Evolutionary conservation across 176 grass and related monocot genomes (phyloP).

Genomic region (Paspalum vaginatum): DNA sequence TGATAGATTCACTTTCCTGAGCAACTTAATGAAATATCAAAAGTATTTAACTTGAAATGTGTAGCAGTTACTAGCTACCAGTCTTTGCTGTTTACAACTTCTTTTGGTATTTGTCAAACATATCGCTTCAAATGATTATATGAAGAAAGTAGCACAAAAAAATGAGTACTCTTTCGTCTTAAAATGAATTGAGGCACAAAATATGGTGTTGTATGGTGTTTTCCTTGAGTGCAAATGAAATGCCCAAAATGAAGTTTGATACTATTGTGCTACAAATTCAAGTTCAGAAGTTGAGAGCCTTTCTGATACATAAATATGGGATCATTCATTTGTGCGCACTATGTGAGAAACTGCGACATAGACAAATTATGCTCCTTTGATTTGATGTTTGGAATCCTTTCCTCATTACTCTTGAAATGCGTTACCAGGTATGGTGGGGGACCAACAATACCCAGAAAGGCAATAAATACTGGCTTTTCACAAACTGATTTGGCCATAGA

Average conservation of each 20-base stretch:
- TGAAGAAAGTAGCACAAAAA: neutral
- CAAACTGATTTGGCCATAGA: constrained; percentile 96
- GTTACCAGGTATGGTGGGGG: constrained; percentile 92
- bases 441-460: constrained; percentile 85
- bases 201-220: neutral
- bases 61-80: neutral
- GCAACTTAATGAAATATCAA: constrained; percentile 9
- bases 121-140: constrained; percentile 29
- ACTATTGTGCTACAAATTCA: constrained; percentile 1
- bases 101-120: neutral
- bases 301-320: neutral
- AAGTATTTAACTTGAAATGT: neutral
- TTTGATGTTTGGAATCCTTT: constrained; percentile 24
- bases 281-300: constrained; percentile 12
- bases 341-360: no score
- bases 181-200: neutral
- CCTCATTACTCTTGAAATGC: constrained; percentile 37
- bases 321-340: neutral
- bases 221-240: constrained; percentile 12
- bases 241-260: neutral
- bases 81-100: neutral
- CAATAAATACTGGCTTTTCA: constrained; percentile 95
- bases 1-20: constrained; percentile 19
- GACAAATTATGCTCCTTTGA: neutral
- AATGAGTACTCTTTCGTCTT: neutral